These are phyloP conservation scores for Coriolopsis trogii DNA, from an alignment of 1,284 basidiomycete genomes.

Conservation along the genomic window DNA sequence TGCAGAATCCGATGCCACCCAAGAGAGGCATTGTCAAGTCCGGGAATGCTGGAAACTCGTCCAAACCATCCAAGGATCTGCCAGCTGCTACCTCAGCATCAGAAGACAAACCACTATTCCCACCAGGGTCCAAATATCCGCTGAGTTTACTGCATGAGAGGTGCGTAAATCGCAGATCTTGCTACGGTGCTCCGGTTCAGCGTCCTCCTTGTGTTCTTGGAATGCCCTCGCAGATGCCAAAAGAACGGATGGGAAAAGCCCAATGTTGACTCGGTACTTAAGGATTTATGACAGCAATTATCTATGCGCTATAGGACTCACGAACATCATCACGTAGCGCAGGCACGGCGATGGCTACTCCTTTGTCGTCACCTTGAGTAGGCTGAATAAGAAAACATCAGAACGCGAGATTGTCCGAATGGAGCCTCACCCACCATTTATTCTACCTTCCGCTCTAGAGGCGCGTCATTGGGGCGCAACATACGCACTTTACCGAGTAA, in stretches of 20 bases:
- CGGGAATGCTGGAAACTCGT: slow-evolving; percentile 85
- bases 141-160: slow-evolving; percentile 77
- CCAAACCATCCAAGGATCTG: slow-evolving; percentile 51
- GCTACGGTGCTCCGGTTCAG: no score
- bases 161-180: no score
- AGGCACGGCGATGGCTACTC: slow-evolving; percentile 55
- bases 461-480: slow-evolving; percentile 89
- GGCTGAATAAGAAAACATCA: slow-evolving; percentile 70
- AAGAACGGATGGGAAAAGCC: slow-evolving; percentile 88
- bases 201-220: no score
- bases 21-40: slow-evolving; percentile 80
- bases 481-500: slow-evolving; percentile 84
- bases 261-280: slow-evolving; percentile 64
- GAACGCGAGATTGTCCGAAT: slow-evolving; percentile 73
- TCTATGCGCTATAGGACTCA: not conserved
- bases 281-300: slow-evolving; percentile 29
- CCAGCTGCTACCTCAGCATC: slow-evolving; percentile 19
- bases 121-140: slow-evolving; percentile 82
- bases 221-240: no score
- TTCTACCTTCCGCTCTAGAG: slow-evolving; percentile 65
- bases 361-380: slow-evolving; percentile 66
- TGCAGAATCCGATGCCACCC: slow-evolving; percentile 59
- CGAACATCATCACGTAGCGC: slow-evolving; percentile 40
- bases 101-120: slow-evolving; percentile 68
- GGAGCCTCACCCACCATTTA: slow-evolving; percentile 70